A percentile compares a stretch with the other conserved stretches of the same genome.
phyloP scores from a whole-genome alignment of 2,329 filamentous ascomycete genomes.

The Bertia moriformis region DNA sequence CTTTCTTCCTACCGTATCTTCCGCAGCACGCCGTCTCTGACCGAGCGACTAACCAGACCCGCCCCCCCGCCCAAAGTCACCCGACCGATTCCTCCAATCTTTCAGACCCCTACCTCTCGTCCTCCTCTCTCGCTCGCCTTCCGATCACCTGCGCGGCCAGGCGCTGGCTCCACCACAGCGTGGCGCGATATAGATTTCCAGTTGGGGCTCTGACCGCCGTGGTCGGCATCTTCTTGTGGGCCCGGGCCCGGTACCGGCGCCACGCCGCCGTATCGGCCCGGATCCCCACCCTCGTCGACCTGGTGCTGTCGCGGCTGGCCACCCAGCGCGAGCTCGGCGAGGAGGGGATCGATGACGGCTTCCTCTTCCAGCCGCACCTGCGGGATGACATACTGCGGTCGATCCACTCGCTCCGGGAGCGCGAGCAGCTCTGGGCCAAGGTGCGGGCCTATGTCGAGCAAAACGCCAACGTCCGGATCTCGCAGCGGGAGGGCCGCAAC shows the following conservation, averaged over 20 bases:
- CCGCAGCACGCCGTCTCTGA: constrained; percentile 41
- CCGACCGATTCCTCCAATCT: constrained; percentile 45
- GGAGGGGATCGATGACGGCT: constrained; percentile 54
- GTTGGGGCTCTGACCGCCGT: constrained; percentile 54
- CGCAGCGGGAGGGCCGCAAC: constrained; percentile 52
- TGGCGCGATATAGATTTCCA: constrained; percentile 78
- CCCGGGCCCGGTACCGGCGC: constrained; percentile 45
- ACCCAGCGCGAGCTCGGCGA: constrained; percentile 72
- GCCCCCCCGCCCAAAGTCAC: constrained; percentile 59
- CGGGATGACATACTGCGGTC: constrained; percentile 78
- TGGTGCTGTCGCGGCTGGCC: constrained; percentile 74
- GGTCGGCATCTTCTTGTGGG: constrained; percentile 41
- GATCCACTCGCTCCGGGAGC: constrained; percentile 61
- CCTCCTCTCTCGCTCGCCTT: constrained; percentile 81
- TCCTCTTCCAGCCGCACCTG: constrained; percentile 76
- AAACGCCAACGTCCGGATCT: constrained; percentile 77
- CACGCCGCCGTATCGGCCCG: constrained; percentile 52
- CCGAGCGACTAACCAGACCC: constrained; percentile 73
- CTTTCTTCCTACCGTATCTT: constrained; percentile 18
- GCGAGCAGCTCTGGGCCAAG: constrained; percentile 70
- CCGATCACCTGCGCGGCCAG: constrained; percentile 70
- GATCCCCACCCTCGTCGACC: constrained; percentile 67
- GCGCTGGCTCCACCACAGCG: constrained; percentile 61
- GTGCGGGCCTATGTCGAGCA: constrained; percentile 77
- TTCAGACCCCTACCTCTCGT: constrained; percentile 54